Base-by-base conservation (phyloP, 1,284 basidiomycete genomes). In the Moesziomyces aphidis region DNA sequence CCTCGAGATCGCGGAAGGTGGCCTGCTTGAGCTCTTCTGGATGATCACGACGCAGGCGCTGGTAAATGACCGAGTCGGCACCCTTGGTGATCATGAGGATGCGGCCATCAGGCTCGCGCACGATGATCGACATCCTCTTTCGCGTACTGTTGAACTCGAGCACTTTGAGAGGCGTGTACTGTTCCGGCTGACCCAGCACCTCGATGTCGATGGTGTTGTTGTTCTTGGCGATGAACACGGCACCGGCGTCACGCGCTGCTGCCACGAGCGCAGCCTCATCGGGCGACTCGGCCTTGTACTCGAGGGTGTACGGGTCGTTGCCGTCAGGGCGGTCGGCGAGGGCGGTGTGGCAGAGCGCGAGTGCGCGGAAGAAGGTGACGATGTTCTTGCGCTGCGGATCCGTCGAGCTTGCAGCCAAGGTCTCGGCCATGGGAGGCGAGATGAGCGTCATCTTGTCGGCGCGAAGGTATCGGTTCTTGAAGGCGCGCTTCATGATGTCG, bases 241-340 rank as follows among this genome's bases (percentile, higher is more conserved):
- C 97, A 0, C 95, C 96, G 15, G 91, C 91, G 83, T 97, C 96
- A 45, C 95, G 88, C 10, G 96, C 95, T 11, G 93, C 94, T 43
- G 89, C 91, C 4, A 98, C 95, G 22, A 98, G 88, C 4, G 96
- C 95, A 11, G 94, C 93, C 85, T 98, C 96, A 83, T 98, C 95
- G 0, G 94, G 94, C 4, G 91, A 93, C 86, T 98, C 94, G 8
- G 95, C 95, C 86, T 98, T 97, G 88, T 97, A 98, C 61, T 93
- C 90, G 72, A 98, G 85, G 5, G 87, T 85, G 84, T 88, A 90
- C 0, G 92, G 93, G 17, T 90, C 86, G 47, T 87, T 86, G 46
- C 71, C 68, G n/a, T 79, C 72, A 15, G 78, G 75, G 21, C 82
- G 76, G 58, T 86, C 85, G 1, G 93, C 88, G 15, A 97, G 88